Conservation (phyloP, 345 rosid species). For the Microthlaspi erraticum region DNA sequence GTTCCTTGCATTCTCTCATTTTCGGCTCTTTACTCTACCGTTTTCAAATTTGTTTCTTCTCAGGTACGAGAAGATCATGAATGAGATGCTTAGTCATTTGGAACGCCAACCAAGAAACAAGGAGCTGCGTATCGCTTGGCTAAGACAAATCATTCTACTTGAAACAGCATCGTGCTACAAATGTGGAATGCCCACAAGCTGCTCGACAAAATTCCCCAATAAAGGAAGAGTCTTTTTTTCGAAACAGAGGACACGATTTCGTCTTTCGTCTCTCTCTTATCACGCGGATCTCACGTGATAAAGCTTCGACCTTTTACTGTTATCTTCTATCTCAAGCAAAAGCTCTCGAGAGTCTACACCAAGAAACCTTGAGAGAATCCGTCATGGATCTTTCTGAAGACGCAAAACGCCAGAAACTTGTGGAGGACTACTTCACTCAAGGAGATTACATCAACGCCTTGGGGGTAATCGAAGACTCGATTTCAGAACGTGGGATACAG, state of each 20-base stretch:
- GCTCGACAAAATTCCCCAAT: no score
- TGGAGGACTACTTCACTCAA: neutral
- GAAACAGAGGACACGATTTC: no score
- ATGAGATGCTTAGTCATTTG: slow-evolving; percentile 81
- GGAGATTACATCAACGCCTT: slow-evolving; percentile 22
- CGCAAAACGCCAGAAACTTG: neutral
- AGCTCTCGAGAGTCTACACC: no score
- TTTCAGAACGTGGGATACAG: neutral
- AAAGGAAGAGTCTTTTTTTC: no score
- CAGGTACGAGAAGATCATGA: slow-evolving; percentile 78
- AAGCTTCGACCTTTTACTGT: no score
- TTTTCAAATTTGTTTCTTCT: neutral
- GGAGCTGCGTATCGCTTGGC: slow-evolving; percentile 73
- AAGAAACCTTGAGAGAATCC: neutral
- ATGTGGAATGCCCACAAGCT: no score
- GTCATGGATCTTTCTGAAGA: neutral
- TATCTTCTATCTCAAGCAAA: neutral
- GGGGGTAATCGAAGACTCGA: slow-evolving; percentile 6
- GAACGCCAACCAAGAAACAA: slow-evolving; percentile 88
- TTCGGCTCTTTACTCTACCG: slow-evolving; percentile 12
- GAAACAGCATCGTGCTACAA: no score
- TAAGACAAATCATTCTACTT: slow-evolving; percentile 35
- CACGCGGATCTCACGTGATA: no score
- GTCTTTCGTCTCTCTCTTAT: no score
- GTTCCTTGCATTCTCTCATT: no score